Evolutionary conservation across 495 filamentous ascomycete species (phyloP).

Genomic region (Bacidia gigantensis): DNA sequence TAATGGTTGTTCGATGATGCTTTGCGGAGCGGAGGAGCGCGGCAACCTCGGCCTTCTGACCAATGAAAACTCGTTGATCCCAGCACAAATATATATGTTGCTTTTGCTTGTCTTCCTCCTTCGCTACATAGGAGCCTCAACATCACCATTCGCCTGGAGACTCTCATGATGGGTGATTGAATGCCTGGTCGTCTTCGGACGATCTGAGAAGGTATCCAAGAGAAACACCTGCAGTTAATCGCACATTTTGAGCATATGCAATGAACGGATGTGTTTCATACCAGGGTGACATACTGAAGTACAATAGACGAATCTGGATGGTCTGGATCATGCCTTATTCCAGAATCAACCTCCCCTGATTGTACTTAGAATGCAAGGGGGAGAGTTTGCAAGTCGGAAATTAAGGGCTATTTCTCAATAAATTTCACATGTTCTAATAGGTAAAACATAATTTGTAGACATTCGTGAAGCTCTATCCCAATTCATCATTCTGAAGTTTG

Average conservation of each 20-base stretch:
- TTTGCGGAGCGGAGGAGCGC: conserved; percentile 2
- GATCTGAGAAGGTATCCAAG: conserved; percentile 30
- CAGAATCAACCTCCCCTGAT: no score
- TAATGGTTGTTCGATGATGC: neutral
- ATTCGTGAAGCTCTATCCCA: no score
- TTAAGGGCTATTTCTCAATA: no score
- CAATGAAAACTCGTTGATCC: conserved; percentile 4
- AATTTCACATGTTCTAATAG: no score
- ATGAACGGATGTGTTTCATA: conserved; percentile 20
- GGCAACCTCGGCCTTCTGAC: conserved; percentile 7
- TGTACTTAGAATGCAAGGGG: no score
- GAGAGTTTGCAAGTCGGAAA: no score
- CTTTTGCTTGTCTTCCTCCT: conserved; percentile 20
- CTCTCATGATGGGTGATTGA: conserved; percentile 17
- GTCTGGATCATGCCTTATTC: no score
- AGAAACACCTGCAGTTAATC: conserved; percentile 46
- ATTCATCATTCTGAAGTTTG: no score
- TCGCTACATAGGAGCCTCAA: conserved; percentile 32
- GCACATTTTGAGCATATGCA: conserved; percentile 29
- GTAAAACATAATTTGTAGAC: no score
- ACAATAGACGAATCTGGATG: no score
- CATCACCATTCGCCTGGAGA: conserved; percentile 22
- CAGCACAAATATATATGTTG: no score
- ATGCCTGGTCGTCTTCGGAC: conserved; percentile 36
- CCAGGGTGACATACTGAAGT: conserved; percentile 21